Evolutionary conservation across 1,284 basidiomycete species (phyloP).

Genomic region (Mycosarcoma mackinlayi): DNA sequence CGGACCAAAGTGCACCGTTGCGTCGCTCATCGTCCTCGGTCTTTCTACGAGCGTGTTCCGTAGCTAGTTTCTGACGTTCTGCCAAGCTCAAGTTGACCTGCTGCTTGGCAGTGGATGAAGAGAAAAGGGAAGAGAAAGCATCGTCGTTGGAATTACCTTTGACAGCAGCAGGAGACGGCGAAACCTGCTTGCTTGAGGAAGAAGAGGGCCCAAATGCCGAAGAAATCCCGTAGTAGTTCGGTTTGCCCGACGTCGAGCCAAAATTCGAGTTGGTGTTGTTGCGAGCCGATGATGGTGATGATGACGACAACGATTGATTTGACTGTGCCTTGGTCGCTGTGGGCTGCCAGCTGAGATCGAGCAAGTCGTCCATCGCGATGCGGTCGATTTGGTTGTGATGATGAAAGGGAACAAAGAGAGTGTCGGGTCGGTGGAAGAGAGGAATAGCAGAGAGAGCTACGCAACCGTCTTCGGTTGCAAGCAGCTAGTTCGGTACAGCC

Average conservation of each 20-base stretch:
- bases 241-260: constrained; percentile 7
- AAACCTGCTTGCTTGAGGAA: constrained; percentile 10
- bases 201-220: constrained; percentile 2
- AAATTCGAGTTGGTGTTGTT: constrained; percentile 21
- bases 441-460: too few relatives aligned
- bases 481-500: constrained; percentile 4
- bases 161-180: neutral
- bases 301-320: constrained; percentile 4
- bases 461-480: too few relatives aligned
- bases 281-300: constrained; percentile 11
- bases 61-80: constrained; percentile 34
- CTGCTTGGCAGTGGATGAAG: constrained; percentile 28
- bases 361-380: constrained; percentile 65
- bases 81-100: constrained; percentile 34
- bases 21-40: constrained; percentile 24
- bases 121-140: constrained; percentile 62
- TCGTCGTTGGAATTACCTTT: constrained; percentile 16
- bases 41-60: constrained; percentile 19
- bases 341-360: constrained; percentile 62
- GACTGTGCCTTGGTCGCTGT: constrained; percentile 16
- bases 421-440: neutral
- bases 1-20: constrained; percentile 45
- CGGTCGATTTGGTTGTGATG: constrained; percentile 28
- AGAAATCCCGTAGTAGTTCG: constrained; percentile 31
- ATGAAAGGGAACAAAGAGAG: neutral